Base-by-base conservation (phyloP, 164 flowering plant species). In the Saururus chinensis region DNA sequence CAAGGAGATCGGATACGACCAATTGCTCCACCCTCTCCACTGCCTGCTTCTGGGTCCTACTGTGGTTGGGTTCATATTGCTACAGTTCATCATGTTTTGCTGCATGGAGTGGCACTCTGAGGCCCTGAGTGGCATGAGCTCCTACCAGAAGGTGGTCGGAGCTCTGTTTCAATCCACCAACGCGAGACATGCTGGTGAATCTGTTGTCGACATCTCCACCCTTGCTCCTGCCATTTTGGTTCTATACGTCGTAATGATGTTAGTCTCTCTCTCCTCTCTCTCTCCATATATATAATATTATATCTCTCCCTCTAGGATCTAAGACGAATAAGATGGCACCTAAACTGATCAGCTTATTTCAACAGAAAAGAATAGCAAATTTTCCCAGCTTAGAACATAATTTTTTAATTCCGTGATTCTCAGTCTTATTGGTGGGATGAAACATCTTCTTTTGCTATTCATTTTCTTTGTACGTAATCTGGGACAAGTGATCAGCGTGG, bases 181-280 rank as follows among this genome's bases (percentile, higher is more conserved):
- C 60, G 51, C 95, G 0, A 74, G 98, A 66, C 91, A 92, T 59
- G 20, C 83, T 0, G 98, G 96, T 0, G 92, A 88, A 70, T 57
- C 79, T 2, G 62, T 79, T 0, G 60, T 87, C 30, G 84, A 92
- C 65, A 65, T 92, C 51, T 80, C 92, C 3, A 45, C 45, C 11
- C 48, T 88, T 37, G 66, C 90, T 9, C 67, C 87, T 0, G 88
- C 92, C 1, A 61, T 87, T 35, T 54, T 84, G 71, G 84, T 83
- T 56, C 56, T 87, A 6, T 87, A 81, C 64, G 70, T 81, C 17
- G 57, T 88, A 6, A 85, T 92, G 92, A 87, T 92, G 98, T 88
- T 35, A 78, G 92, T 45, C 21, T 26, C n/a, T 35, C 10, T n/a
- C n/a, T n/a, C 20, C 42, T 35, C n/a, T 35, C 42, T 35, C 42